Evolutionary conservation across 2,329 filamentous ascomycete species (phyloP), one percentile per base, ranked within the genome.

Genomic region (Fusarium algeriense): DNA sequence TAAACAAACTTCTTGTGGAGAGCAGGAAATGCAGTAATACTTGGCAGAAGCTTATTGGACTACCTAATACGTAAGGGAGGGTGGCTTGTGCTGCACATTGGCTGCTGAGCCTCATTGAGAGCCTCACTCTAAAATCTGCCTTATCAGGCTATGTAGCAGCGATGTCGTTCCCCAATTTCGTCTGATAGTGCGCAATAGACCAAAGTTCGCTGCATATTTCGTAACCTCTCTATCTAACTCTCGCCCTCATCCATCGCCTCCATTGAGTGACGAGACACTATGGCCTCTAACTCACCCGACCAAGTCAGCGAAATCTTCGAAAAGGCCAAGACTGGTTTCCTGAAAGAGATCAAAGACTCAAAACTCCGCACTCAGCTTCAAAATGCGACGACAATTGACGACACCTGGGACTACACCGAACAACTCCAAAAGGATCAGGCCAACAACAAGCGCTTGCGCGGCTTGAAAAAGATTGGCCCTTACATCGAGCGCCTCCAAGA

Each of bases 191-290:
- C 12, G 20, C 17, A 14, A n/a, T 4, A 23, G 23, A n/a, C n/a
- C 11, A 7, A 37, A 10, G 30, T 15, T 32, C 26, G 2, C 19
- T 3, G 6, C 28, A 5, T 35, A 15, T 26, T 3, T 3, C 15
- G 20, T 3, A 23, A 1, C 11, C 13, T 8, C 5, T 0, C 11
- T 23, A 14, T 43, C 11, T 0, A 23, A 15, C 28, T 14, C 0
- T 4, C 0, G 8, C 13, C 0, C 38, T 45, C 41, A 8, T 14
- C 12, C n/a, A n/a, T 4, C 41, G 30, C 17, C 26, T 1, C n/a
- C n/a, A 4, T 40, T 1, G 13, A 26, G 4, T 6, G 15, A 32
- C n/a, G 28, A 30, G 0, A 0, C 3, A 41, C 7, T 0, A 55
- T 55, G 52, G 38, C 52, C 0, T 26, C 28, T n/a, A 34, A n/a